Base-by-base conservation (phyloP, 2,329 filamentous ascomycete species). In the Incumbomyces delicatus region DNA sequence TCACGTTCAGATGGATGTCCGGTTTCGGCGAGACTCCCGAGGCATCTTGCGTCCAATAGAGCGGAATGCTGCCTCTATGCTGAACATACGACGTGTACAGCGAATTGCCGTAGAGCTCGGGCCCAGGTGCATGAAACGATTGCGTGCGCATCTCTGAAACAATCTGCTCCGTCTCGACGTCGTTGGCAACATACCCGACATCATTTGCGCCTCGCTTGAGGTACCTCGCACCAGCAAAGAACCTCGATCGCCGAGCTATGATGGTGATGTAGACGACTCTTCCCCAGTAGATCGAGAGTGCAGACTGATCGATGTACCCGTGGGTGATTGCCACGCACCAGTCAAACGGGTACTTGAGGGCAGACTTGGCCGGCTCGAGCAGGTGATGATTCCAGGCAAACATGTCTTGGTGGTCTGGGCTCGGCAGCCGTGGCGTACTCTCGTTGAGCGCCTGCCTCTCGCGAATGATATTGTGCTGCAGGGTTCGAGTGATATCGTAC, bases 141-240 rank as follows among this genome's bases (percentile, higher is more conserved):
- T 92, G 98, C 0, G 88, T 95, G 42, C 90, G 72, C 57, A 88
- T 87, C 61, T 98, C 92, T 0, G 89, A 92, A 4, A 98, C 89
- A 50, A 98, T 95, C 63, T 98, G 92, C 66, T 98, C 92, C 1
- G 92, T 96, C 66, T 98, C 94, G 18, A 98, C 92, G 65, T 98
- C 94, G 61, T 98, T 98, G 44, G 92, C 94, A 46, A 98, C 92
- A 62, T 94, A 94, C 12, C 92, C 90, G 47, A 89, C 64, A 63
- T 98, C 92, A 59, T 98, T 98, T 40, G 88, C 85, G 29, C 92
- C 92, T 48, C 92, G 81, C 65, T 98, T 98, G 44, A 98, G 68
- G 56, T 95, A 98, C 2, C 92, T 77, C 32, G 92, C 92, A 22
- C 92, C 92, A 2, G 92, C 92, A 64, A 96, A 98, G 64, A 87